phyloP scores from a whole-genome alignment of 129 eudicot genomes.

The Flaveria robusta region DNA sequence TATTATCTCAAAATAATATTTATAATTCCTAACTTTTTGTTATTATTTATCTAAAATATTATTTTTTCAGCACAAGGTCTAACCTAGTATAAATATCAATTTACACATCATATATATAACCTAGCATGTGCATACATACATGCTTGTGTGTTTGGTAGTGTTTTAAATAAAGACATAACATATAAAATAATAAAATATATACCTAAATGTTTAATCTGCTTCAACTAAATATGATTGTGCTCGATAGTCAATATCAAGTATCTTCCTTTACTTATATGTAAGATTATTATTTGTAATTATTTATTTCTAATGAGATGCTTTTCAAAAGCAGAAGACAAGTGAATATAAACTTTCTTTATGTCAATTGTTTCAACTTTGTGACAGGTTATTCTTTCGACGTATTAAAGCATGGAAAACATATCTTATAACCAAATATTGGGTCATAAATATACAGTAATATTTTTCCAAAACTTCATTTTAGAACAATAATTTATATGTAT shows the following conservation, averaged over 20 bases:
- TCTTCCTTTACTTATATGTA: background rate
- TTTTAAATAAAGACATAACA: background rate
- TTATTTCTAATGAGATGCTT: background rate
- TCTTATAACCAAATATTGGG: background rate
- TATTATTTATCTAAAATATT: no score
- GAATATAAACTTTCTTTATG: conserved; percentile 5
- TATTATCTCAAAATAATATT: no score
- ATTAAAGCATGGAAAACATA: background rate
- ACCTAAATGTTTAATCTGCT: no score
- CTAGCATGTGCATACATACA: background rate
- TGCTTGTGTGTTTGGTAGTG: background rate
- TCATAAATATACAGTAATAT: no score
- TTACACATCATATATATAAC: no score
- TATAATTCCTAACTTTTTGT: no score
- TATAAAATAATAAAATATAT: background rate
- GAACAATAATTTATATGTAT: no score
- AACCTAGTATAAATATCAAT: no score
- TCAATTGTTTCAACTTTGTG: conserved; percentile 11
- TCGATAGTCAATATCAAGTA: background rate
- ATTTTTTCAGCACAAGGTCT: no score
- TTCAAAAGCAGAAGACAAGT: conserved; percentile 14
- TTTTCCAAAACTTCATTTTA: no score
- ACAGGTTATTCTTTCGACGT: background rate
- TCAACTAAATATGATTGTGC: background rate
- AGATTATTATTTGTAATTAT: background rate